Percentiles rank a stretch among this genome's conserved stretches.
Conservation (phyloP, 306 rosid species). For the Corylus americana region DNA sequence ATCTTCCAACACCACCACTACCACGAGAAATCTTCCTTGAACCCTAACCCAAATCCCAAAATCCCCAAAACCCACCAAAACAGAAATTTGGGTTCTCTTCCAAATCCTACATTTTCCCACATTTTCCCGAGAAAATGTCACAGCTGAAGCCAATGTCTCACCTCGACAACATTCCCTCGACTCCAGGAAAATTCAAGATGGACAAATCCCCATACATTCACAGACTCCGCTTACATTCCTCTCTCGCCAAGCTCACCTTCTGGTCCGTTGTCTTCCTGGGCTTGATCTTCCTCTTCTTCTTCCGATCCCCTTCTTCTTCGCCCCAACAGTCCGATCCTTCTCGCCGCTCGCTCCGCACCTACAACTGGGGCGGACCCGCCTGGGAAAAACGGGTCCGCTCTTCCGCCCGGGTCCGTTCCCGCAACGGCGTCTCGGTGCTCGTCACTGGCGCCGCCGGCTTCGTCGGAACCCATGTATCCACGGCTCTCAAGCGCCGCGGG, state of each 20-base stretch:
- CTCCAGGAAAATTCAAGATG: slow-evolving; percentile 95
- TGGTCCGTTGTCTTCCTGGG: slow-evolving; percentile 78
- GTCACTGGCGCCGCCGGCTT: slow-evolving; percentile 96
- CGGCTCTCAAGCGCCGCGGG: slow-evolving; percentile 87
- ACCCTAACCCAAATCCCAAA: slow-evolving; percentile 9
- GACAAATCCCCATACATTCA: slow-evolving; percentile 75
- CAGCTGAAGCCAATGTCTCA: slow-evolving; percentile 76
- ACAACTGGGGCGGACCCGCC: slow-evolving; percentile 80
- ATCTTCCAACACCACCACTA: slow-evolving; percentile 31
- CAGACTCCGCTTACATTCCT: slow-evolving; percentile 72
- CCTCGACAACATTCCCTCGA: slow-evolving; percentile 73
- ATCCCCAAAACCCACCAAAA: slow-evolving; percentile 10
- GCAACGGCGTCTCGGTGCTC: slow-evolving; percentile 66
- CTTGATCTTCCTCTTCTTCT: slow-evolving; percentile 78
- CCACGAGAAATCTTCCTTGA: slow-evolving; percentile 30
- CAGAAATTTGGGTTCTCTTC: slow-evolving; percentile 31
- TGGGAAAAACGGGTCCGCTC: slow-evolving; percentile 87
- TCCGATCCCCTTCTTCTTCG: slow-evolving; percentile 61
- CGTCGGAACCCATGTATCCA: slow-evolving; percentile 88
- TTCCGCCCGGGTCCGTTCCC: slow-evolving; percentile 68
- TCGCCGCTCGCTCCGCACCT: slow-evolving; percentile 73
- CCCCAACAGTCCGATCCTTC: slow-evolving; percentile 61
- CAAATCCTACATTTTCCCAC: slow-evolving; percentile 29
- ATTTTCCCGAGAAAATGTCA: slow-evolving; percentile 34
- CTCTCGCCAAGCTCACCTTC: slow-evolving; percentile 72